These are phyloP conservation scores for Hypoxylon sp. DNA, from an alignment of 2,329 filamentous ascomycete species.

Conservation along the genomic window DNA sequence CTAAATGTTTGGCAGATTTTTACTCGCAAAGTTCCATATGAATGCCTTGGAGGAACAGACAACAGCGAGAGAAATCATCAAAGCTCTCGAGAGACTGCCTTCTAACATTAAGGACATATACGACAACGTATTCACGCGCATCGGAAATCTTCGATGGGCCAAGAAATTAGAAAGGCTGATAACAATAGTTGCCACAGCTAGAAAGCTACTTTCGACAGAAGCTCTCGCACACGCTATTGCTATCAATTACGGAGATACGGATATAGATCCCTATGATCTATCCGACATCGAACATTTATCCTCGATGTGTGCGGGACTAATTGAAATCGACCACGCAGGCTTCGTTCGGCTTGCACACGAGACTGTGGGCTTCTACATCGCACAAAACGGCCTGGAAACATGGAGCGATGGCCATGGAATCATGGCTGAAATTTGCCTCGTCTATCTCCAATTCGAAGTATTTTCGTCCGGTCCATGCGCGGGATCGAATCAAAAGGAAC, in stretches of 20 bases:
- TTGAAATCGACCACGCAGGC: constrained; percentile 7
- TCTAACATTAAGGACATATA: constrained; percentile 3
- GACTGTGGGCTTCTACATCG: constrained; percentile 10
- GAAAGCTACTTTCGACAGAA: constrained; percentile 3
- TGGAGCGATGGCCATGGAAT: constrained; percentile 6
- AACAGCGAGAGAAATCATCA: constrained; percentile 5
- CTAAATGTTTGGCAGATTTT: neutral
- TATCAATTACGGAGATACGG: constrained; percentile 1
- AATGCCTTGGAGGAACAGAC: constrained; percentile 4
- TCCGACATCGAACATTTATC: constrained; percentile 6
- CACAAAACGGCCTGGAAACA: constrained; percentile 7
- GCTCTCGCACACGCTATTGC: constrained; percentile 11
- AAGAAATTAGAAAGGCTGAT: constrained; percentile 10
- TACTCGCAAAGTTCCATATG: constrained; percentile 3
- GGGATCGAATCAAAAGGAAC: neutral
- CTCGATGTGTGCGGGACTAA: constrained; percentile 8
- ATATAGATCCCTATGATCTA: constrained; percentile 7
- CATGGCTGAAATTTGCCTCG: constrained; percentile 1
- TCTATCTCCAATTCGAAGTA: neutral
- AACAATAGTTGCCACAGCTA: constrained; percentile 6
- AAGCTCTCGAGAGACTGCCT: constrained; percentile 3
- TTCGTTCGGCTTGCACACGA: constrained; percentile 11
- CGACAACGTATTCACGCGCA: constrained; percentile 3
- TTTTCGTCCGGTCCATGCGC: constrained; percentile 1
- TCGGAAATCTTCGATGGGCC: constrained; percentile 5